phyloP scores from a whole-genome alignment of 192 early-diverging fungal genomes.

The Linnemannia zychae region DNA sequence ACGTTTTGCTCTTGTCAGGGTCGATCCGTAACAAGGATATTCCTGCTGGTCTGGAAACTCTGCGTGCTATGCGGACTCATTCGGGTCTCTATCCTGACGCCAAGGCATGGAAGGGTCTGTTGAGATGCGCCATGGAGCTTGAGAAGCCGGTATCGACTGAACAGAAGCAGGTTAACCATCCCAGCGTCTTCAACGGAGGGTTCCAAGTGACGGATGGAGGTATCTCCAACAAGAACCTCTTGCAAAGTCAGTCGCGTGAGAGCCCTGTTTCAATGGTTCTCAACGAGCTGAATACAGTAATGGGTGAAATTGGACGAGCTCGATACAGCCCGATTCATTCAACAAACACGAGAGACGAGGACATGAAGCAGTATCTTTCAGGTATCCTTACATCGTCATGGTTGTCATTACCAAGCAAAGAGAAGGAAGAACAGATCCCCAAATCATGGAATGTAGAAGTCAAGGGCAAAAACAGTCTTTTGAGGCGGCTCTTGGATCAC shows the following conservation, averaged over 20 bases:
- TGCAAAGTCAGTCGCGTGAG: background rate
- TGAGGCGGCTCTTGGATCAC: slow-evolving; percentile 44
- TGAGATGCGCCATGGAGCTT: slow-evolving; percentile 36
- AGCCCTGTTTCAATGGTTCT: slow-evolving; percentile 14
- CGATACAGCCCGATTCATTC: background rate
- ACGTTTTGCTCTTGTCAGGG: slow-evolving; percentile 20
- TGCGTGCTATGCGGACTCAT: slow-evolving; percentile 20
- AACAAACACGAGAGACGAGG: background rate
- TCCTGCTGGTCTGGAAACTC: slow-evolving; percentile 7
- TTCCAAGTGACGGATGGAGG: background rate
- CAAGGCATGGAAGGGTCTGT: slow-evolving; percentile 51
- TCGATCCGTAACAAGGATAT: slow-evolving; percentile 41
- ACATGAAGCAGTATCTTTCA: slow-evolving; percentile 30
- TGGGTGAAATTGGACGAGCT: slow-evolving; percentile 16
- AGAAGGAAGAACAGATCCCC: background rate
- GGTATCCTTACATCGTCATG: slow-evolving; percentile 27
- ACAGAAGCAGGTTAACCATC: background rate
- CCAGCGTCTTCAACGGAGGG: background rate
- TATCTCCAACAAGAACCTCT: background rate
- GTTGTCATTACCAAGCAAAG: slow-evolving; percentile 13
- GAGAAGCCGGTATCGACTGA: background rate
- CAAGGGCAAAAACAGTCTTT: slow-evolving; percentile 42
- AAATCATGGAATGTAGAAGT: slow-evolving; percentile 14
- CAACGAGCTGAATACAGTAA: slow-evolving; percentile 13
- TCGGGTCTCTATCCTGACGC: slow-evolving; percentile 32